Evolutionary conservation across 2,329 filamentous ascomycete genomes (phyloP).

Genomic region (Emydomyces testavorans): DNA sequence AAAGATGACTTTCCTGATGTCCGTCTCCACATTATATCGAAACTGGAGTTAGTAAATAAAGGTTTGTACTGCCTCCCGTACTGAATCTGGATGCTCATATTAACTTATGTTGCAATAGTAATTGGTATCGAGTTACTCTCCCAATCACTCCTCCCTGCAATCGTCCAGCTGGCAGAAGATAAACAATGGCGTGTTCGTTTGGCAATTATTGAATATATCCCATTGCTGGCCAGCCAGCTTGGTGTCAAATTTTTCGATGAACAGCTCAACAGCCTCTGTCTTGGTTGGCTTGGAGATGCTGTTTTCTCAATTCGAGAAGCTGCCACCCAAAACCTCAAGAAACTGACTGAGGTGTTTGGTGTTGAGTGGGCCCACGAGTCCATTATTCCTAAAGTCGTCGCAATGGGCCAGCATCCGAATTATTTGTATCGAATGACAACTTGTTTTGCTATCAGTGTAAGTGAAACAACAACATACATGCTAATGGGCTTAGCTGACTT

Average conservation of each 20-base stretch:
- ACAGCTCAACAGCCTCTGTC: conserved; percentile 87
- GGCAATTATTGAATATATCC: conserved; percentile 98
- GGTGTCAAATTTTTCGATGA: conserved; percentile 98
- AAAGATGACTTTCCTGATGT: conserved; percentile 99
- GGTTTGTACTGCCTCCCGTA: conserved; percentile 41
- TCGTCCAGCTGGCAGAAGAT: conserved; percentile 93
- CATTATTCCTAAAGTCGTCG: conserved; percentile 97
- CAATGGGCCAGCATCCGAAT: conserved; percentile 95
- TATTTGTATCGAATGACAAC: conserved; percentile 99
- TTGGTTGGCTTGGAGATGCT: conserved; percentile 96
- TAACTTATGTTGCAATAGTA: conserved; percentile 42
- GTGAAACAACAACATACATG: conserved; percentile 29
- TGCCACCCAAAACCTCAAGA: conserved; percentile 93
- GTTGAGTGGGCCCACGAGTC: conserved; percentile 95
- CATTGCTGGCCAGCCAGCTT: conserved; percentile 84
- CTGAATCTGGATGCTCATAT: conserved; percentile 6
- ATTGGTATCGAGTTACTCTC: conserved; percentile 96
- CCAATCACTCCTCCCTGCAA: conserved; percentile 90
- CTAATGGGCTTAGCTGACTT: not conserved
- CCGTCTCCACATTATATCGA: conserved; percentile 98
- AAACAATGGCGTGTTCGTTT: conserved; percentile 98
- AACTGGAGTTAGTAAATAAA: conserved; percentile 95
- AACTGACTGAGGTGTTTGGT: conserved; percentile 95
- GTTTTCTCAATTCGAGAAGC: conserved; percentile 98
- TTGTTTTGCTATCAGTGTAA: conserved; percentile 96